Conservation (phyloP, 768 basidiomycete genomes). For the Mycena galericulata region DNA sequence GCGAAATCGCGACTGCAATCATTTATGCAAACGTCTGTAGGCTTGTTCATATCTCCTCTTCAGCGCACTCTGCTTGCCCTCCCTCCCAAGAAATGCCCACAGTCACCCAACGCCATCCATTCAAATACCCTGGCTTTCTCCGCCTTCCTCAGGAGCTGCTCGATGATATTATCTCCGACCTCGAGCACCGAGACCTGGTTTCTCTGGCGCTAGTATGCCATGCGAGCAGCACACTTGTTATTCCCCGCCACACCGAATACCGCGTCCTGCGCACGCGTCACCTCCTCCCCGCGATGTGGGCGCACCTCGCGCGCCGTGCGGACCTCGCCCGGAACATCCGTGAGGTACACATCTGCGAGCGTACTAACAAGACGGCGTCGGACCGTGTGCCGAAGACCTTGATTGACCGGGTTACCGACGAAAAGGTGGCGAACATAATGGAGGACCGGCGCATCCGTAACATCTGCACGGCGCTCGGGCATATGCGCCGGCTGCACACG, state of each 20-base stretch:
- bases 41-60: too few relatives aligned
- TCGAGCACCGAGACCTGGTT: slow-evolving; percentile 58
- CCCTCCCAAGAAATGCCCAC: slow-evolving; percentile 4
- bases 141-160: slow-evolving; percentile 60
- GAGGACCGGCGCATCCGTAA: slow-evolving; percentile 51
- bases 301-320: slow-evolving; percentile 61
- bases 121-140: slow-evolving; percentile 37
- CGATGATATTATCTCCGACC: slow-evolving; percentile 58
- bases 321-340: slow-evolving; percentile 62
- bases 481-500: slow-evolving; percentile 55
- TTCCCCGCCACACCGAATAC: slow-evolving; percentile 64
- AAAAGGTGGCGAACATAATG: slow-evolving; percentile 40
- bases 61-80: too few relatives aligned
- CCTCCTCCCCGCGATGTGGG: slow-evolving; percentile 57
- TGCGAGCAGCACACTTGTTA: slow-evolving; percentile 49
- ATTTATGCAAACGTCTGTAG: too few relatives aligned
- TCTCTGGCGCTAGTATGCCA: slow-evolving; percentile 59
- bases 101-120: neutral
- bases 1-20: too few relatives aligned
- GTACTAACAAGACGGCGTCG: slow-evolving; percentile 48
- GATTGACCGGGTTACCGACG: slow-evolving; percentile 43
- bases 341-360: slow-evolving; percentile 59
- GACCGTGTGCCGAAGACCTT: slow-evolving; percentile 58
- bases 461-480: slow-evolving; percentile 53
- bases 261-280: slow-evolving; percentile 59